Evolutionary conservation across 805 yeast species (phyloP).

Genomic region (Lachancea quebecensis): DNA sequence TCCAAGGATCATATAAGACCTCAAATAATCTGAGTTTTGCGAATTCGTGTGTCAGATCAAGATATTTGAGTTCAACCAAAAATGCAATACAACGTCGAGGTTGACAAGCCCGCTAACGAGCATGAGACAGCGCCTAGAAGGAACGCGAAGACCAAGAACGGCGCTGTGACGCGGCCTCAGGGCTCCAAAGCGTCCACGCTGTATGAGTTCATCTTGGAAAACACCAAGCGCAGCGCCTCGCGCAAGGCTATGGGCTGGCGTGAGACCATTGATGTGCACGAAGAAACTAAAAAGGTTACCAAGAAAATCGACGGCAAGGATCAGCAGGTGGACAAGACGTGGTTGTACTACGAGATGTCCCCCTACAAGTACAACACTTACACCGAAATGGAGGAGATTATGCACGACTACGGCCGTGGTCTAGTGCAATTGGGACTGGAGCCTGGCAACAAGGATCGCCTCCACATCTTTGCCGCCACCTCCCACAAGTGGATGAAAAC

Average conservation of each 20-base stretch:
- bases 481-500: constrained; percentile 88
- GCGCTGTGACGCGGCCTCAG: constrained; percentile 51
- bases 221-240: constrained; percentile 49
- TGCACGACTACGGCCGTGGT: constrained; percentile 64
- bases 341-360: constrained; percentile 79
- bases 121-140: constrained; percentile 85
- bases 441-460: constrained; percentile 51
- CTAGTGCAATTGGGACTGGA: constrained; percentile 62
- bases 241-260: constrained; percentile 70
- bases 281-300: constrained; percentile 64
- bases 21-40: no score
- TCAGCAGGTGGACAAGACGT: constrained; percentile 67
- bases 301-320: constrained; percentile 75
- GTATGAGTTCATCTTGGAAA: constrained; percentile 61
- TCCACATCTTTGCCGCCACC: constrained; percentile 85
- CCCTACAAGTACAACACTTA: constrained; percentile 63
- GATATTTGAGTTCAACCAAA: no score
- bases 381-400: constrained; percentile 44
- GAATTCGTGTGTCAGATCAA: no score
- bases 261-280: constrained; percentile 63
- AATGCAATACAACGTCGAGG: constrained; percentile 42
- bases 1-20: no score
- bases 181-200: constrained; percentile 61
- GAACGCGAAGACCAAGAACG: constrained; percentile 40
- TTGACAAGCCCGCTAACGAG: constrained; percentile 56